phyloP scores from a whole-genome alignment of 164 flowering plant genomes.

The Nymphaea colorata region DNA sequence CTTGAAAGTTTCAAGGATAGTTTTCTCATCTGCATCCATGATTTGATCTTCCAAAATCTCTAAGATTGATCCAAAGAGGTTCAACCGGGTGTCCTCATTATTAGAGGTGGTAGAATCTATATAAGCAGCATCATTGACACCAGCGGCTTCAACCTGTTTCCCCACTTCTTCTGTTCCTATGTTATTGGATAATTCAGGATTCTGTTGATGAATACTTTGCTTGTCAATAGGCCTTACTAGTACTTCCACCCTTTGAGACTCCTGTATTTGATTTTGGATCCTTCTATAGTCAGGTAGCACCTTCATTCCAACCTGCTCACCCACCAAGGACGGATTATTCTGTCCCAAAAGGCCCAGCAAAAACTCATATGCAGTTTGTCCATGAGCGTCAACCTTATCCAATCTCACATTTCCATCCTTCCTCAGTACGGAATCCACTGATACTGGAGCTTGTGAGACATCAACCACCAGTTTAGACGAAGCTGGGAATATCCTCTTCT shows the following conservation, averaged over 20 bases:
- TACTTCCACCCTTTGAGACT: neutral
- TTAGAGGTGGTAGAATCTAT: neutral
- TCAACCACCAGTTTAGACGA: conserved; percentile 12
- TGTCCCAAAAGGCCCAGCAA: conserved; percentile 41
- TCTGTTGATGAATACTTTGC: conserved; percentile 12
- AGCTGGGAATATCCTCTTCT: conserved; percentile 13
- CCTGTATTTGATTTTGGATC: conserved; percentile 8
- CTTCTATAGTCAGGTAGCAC: conserved; percentile 74
- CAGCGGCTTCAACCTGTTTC: conserved; percentile 8
- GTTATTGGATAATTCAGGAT: conserved; percentile 10
- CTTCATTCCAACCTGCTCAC: conserved; percentile 71
- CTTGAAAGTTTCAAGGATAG: neutral
- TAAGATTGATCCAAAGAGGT: neutral
- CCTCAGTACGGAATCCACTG: neutral
- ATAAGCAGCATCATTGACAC: neutral
- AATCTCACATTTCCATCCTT: conserved; percentile 29
- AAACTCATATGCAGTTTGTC: conserved; percentile 51
- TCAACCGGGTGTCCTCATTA: neutral
- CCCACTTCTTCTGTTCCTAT: conserved; percentile 5
- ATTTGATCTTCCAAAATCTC: neutral
- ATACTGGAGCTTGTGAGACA: neutral
- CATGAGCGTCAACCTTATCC: conserved; percentile 27
- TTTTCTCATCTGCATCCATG: neutral
- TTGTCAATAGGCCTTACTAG: conserved; percentile 12
- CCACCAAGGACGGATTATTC: conserved; percentile 26